Conservation (phyloP, 2,329 filamentous ascomycete species). For the Rhinocladiella similis region DNA sequence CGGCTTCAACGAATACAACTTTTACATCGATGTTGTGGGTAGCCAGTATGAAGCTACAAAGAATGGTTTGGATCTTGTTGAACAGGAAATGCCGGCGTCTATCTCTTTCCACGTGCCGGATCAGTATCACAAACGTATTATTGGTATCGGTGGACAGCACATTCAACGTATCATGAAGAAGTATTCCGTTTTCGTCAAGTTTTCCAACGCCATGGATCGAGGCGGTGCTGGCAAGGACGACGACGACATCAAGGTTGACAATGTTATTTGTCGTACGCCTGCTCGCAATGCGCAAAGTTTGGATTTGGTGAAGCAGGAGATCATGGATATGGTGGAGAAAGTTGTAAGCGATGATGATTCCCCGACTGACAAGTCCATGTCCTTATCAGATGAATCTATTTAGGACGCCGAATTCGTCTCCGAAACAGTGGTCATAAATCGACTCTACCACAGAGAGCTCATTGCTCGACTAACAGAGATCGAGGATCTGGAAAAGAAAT, state of each 20-base stretch:
- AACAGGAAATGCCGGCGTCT: slow-evolving; percentile 98
- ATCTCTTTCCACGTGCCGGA: slow-evolving; percentile 99
- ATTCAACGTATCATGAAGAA: slow-evolving; percentile 99
- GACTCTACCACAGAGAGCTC: slow-evolving; percentile 91
- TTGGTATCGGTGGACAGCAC: slow-evolving; percentile 96
- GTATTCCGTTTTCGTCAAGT: slow-evolving; percentile 99
- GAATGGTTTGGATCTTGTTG: slow-evolving; percentile 85
- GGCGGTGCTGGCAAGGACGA: slow-evolving; percentile 92
- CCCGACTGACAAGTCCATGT: slow-evolving; percentile 15
- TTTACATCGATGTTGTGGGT: slow-evolving; percentile 97
- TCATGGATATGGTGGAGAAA: slow-evolving; percentile 98
- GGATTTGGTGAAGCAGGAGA: slow-evolving; percentile 97
- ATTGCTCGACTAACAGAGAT: slow-evolving; percentile 85
- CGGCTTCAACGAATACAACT: slow-evolving; percentile 99
- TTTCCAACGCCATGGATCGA: slow-evolving; percentile 98
- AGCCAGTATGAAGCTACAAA: slow-evolving; percentile 92
- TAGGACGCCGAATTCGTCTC: slow-evolving; percentile 95
- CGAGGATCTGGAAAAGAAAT: slow-evolving; percentile 95
- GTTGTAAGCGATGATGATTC: slow-evolving; percentile 57
- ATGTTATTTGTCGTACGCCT: slow-evolving; percentile 96
- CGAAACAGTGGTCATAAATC: slow-evolving; percentile 89
- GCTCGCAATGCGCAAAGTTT: slow-evolving; percentile 95
- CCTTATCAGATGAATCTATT: slow-evolving; percentile 24
- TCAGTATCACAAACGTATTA: slow-evolving; percentile 99
- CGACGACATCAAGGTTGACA: slow-evolving; percentile 97